Evolutionary conservation across 768 basidiomycete genomes (phyloP), one percentile per base, ranked within the genome.

Genomic region (Omphalotus guepiniiformis): DNA sequence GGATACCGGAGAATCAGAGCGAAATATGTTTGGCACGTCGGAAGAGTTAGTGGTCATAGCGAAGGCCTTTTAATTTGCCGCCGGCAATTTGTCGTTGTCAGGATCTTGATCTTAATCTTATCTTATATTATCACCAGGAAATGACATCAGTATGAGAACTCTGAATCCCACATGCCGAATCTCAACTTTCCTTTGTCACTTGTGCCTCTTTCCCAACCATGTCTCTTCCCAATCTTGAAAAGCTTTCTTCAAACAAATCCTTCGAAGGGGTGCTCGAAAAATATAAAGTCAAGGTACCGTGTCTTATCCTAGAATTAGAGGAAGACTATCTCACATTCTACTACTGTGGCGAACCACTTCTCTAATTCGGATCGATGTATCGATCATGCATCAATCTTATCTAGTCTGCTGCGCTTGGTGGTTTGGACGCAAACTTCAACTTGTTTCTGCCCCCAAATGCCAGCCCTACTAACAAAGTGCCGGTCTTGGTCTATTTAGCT

Each of bases 241-340:
- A 82, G 61, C 52, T 93, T 15, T 86, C 89, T 1, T 73, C 79
- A 8, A 92, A 81, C 77, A 85, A 85, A 64, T 75, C 81, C 9
- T 95, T 86, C 52, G 85, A 78, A 48, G 96, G 95, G 19, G 76
- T 79, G 46, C 63, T 98, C 48, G 76, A 70, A 50, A 97, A 97
- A 64, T 97, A 91, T 74, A 88, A 81, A 67, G 89, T 86, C 73
- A 85, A 81, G 73, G 90, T 79, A 18, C 6, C 21, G 23, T 15
- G 26, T 3, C 12, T n/a, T n/a, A n/a, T n/a, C n/a, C 21, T 19
- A 9, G 11, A 19, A 9, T 15, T 39, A 9, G 38, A 39, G 9
- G 9, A 11, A 19, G 19, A 9, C 9, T 15, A 6, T 21, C n/a
- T 16, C 25, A 25, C 6, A 29, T 29, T 18, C 30, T 27, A 29